Conservation (phyloP, 805 yeast species). For the Candida hispaniensis region DNA sequence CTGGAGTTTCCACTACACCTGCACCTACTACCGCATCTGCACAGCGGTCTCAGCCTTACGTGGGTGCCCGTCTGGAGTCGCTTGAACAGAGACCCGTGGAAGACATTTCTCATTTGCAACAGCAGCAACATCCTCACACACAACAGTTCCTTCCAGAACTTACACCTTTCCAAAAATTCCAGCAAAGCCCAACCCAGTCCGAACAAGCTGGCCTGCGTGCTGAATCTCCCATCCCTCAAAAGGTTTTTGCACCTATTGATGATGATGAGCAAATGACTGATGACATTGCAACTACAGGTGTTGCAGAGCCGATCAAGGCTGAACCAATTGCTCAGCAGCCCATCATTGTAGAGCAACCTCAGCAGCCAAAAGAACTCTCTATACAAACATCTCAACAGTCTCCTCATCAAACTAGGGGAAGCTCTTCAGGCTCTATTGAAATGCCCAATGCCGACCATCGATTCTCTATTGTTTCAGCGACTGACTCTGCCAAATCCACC, state of each 20-base stretch:
- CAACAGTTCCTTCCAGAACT: no score
- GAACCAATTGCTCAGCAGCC: conserved; percentile 17
- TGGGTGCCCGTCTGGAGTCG: no score
- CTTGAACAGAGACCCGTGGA: no score
- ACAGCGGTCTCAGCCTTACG: no score
- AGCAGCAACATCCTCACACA: no score
- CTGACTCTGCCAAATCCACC: neutral
- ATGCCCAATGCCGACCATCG: neutral
- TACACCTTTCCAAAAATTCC: no score
- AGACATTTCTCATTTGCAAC: no score
- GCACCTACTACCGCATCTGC: no score
- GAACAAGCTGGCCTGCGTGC: conserved; percentile 1
- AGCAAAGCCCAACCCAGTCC: no score
- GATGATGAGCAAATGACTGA: conserved; percentile 10
- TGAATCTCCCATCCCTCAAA: conserved; percentile 2
- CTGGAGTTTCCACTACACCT: conserved; percentile 1
- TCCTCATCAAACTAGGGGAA: conserved; percentile 6
- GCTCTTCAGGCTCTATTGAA: conserved; percentile 2
- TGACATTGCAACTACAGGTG: neutral
- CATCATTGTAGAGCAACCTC: conserved; percentile 7
- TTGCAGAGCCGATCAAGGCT: conserved; percentile 14
- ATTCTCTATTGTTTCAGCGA: neutral
- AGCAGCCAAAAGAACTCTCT: conserved; percentile 16
- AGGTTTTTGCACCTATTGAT: conserved; percentile 8
- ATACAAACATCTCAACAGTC: conserved; percentile 17